Evolutionary conservation across 441 rosid species (phyloP), one percentile per base, ranked within the genome.

Genomic region (Sinapis alba): DNA sequence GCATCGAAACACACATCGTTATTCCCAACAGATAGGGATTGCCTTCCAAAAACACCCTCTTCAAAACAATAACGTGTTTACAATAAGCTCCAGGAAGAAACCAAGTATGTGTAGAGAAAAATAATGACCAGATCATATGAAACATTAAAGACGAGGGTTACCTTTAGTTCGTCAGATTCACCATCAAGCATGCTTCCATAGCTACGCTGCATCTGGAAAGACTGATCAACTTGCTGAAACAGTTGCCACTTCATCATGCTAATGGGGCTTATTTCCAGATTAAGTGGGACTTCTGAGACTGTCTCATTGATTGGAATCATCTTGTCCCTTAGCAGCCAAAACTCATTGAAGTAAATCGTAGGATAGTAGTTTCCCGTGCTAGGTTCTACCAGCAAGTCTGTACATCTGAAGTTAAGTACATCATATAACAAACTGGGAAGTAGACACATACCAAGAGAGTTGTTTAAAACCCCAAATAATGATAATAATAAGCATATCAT

Each of bases 31-130:
- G 85, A 80, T 89, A 89, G 11, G 98, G 98, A 83, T 93, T 93
- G 79, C 98, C 98, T 84, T 91, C 98, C 86, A 93, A 73, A 82
- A 93, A 93, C 63, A 93, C 98, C 82, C 96, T 89, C 98, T 93
- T 89, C 78, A 82, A 77, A 15, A 69, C 41, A 18, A 38, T 18
- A 69, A 21, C 23, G 8, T 15, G 24, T 24, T 26, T 53, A 50
- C 62, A 47, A 59, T 21, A 28, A 30, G 61, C 15, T 28, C 20
- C 71, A 41, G 2, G 59, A 23, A 41, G 50, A 57, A 65, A 63
- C 30, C 43, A 38, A 65, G 43, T 41, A 26, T 18, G 0, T 24
- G 23, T 45, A 47, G 21, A 45, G 19, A 30, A 27, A 53, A 34
- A n/a, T n/a, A n/a, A n/a, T n/a, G n/a, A n/a, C n/a, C n/a, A n/a